phyloP scores from a whole-genome alignment of 179 eudicot species.

The Beta lomatogona region DNA sequence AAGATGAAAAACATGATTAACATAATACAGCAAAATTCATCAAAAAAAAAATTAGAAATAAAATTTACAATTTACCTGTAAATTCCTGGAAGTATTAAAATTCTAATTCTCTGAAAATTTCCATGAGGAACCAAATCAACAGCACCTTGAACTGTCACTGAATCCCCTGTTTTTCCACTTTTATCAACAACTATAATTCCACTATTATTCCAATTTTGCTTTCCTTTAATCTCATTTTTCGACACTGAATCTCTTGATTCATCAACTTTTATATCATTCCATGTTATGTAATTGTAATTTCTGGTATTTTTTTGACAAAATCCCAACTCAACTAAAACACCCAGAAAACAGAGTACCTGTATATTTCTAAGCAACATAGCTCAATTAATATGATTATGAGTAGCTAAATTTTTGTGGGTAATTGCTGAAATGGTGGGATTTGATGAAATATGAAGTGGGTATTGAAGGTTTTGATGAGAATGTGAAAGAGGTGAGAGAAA shows the following conservation, averaged over 20 bases:
- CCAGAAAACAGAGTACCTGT: conserved; percentile 37
- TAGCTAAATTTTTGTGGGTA: conserved; percentile 26
- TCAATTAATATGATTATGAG: conserved; percentile 3
- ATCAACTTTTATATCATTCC: conserved; percentile 68
- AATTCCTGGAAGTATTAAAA: conserved; percentile 77
- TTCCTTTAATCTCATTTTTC: conserved; percentile 29
- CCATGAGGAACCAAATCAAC: conserved; percentile 66
- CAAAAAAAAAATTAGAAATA: neutral
- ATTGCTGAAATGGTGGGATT: conserved; percentile 5
- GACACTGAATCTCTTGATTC: conserved; percentile 28
- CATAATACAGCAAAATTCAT: neutral
- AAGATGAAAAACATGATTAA: conserved; percentile 16
- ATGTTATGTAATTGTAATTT: conserved; percentile 43
- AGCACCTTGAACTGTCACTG: conserved; percentile 76
- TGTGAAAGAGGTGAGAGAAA: conserved; percentile 33
- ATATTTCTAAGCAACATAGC: conserved; percentile 27
- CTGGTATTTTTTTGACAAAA: conserved; percentile 11
- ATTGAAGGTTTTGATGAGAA: conserved; percentile 27
- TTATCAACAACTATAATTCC: conserved; percentile 63
- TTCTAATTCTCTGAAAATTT: conserved; percentile 62
- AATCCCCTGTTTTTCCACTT: conserved; percentile 64
- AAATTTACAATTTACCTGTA: conserved; percentile 54
- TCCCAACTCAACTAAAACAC: conserved; percentile 21
- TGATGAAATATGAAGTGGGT: conserved; percentile 38
- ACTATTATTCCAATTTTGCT: conserved; percentile 25